Percentiles rank a stretch among this genome's conserved stretches.
These are phyloP conservation scores for Santalum album DNA, from an alignment of 164 flowering plant species.

Conservation along the genomic window DNA sequence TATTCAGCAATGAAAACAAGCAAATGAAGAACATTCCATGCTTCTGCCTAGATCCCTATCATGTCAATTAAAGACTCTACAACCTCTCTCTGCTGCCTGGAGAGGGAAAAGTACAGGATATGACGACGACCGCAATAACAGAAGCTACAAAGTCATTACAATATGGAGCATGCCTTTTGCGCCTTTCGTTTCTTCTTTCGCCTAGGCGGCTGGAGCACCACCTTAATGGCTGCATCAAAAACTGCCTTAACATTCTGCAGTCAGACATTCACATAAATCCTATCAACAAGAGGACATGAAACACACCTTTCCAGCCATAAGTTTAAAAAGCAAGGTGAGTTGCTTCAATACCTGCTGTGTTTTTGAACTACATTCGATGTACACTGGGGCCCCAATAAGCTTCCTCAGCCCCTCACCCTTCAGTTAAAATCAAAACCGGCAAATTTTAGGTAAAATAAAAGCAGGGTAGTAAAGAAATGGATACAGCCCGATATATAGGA, in stretches of 20 bases:
- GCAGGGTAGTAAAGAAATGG: no score
- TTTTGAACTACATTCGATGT: constrained; percentile 68
- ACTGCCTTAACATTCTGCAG: constrained; percentile 64
- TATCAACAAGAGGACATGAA: background rate
- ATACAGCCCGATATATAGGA: no score
- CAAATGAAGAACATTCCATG: constrained; percentile 12
- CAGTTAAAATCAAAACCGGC: constrained; percentile 4
- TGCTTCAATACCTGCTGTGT: constrained; percentile 52
- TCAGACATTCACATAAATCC: background rate
- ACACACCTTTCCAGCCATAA: background rate
- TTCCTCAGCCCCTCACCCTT: constrained; percentile 67
- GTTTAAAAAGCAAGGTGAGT: background rate
- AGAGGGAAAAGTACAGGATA: background rate
- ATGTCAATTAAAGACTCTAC: constrained; percentile 25
- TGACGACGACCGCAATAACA: background rate
- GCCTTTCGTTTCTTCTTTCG: constrained; percentile 46
- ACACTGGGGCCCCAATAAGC: constrained; percentile 51
- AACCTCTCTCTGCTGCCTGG: constrained; percentile 12
- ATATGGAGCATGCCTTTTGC: constrained; percentile 40
- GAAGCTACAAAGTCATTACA: constrained; percentile 19
- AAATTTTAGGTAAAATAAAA: no score
- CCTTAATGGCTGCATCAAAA: constrained; percentile 63
- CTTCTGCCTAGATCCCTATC: constrained; percentile 18
- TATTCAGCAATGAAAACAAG: constrained; percentile 5
- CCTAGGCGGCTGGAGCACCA: constrained; percentile 64